Conservation (phyloP, 2,329 filamentous ascomycete species). For the Myriosclerotinia duriaeana region DNA sequence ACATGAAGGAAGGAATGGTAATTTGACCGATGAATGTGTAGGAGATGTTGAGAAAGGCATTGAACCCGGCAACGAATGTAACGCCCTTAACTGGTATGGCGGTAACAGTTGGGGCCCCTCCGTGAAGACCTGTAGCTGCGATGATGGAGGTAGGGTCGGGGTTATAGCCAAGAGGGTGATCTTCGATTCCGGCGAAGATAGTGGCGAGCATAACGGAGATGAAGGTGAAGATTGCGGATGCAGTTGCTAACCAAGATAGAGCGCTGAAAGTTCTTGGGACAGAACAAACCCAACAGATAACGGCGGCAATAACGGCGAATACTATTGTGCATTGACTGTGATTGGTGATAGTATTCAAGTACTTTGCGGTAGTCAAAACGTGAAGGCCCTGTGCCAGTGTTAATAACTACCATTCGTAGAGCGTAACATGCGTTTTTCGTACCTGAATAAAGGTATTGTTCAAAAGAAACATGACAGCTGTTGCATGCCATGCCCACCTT, state of each 20-base stretch:
- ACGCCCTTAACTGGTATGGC: slow-evolving; percentile 66
- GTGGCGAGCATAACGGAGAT: slow-evolving; percentile 81
- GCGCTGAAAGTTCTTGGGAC: slow-evolving; percentile 82
- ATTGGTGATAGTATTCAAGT: slow-evolving; percentile 83
- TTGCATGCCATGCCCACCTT: slow-evolving; percentile 68
- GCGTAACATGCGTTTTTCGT: slow-evolving; percentile 26
- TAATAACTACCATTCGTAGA: not conserved
- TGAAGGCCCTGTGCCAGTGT: slow-evolving; percentile 61
- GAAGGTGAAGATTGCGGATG: slow-evolving; percentile 85
- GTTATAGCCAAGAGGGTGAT: slow-evolving; percentile 67
- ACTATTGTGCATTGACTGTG: slow-evolving; percentile 73
- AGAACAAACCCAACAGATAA: slow-evolving; percentile 76
- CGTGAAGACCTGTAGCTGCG: slow-evolving; percentile 33
- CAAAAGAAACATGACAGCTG: slow-evolving; percentile 83
- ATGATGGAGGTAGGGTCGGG: slow-evolving; percentile 45
- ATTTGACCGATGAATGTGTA: slow-evolving; percentile 97
- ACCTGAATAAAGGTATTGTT: slow-evolving; percentile 92
- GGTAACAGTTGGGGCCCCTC: slow-evolving; percentile 66
- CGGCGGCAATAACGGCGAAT: slow-evolving; percentile 71
- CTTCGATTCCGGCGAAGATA: slow-evolving; percentile 76
- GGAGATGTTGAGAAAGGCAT: slow-evolving; percentile 90
- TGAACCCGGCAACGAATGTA: slow-evolving; percentile 78
- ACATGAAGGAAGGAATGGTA: slow-evolving; percentile 90
- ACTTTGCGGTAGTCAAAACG: slow-evolving; percentile 80
- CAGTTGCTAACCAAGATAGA: slow-evolving; percentile 74